Base-by-base conservation (phyloP, 2,329 filamentous ascomycete genomes). In the Phaeosphaeria sp. region DNA sequence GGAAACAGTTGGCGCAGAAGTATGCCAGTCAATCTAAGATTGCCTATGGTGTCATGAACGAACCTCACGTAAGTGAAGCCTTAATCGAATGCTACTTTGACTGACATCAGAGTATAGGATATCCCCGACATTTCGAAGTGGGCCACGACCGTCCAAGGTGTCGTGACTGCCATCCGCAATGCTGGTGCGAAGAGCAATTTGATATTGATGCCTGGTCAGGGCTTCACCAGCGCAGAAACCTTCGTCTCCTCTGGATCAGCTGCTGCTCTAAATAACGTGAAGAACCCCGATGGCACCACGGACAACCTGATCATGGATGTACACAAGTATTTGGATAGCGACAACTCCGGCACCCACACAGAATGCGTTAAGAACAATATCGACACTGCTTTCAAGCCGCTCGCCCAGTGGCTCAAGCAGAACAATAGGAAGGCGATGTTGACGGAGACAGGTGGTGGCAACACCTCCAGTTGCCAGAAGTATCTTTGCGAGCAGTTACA, bases 11-110 rank as follows among this genome's bases (percentile, higher is more conserved):
- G 4, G 88, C 88, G 1, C 78, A 75, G 1, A 85, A 86, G 68
- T 90, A 90, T 73, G 81, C 80, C 21, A 67, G 68, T 6, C 75
- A 86, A 50, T 71, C 80, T 39, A 85, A 83, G 58, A 76, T 90
- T 23, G 80, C 84, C 3, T 89, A 90, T 63, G 87, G 87, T 15
- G 71, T 90, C 46, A 90, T 90, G 87, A 91, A 90, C 75, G 89
- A 81, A 76, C 88, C 88, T 6, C 86, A 89, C 71, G 84, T 49
- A 33, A 36, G 46, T 87, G 50, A 13, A 5, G 17, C 13, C 17
- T 2, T n/a, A 5, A 3, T 30, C 15, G 15, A 33, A 1, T 6
- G 2, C 7, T 20, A 11, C 1, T 15, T 20, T 11, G 10, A 13
- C 46, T 53, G 18, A 44, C 22, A 13, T 13, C 27, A 20, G 2